Evolutionary conservation across 345 rosid genomes (phyloP).

Genomic region (Syzygium aromaticum): DNA sequence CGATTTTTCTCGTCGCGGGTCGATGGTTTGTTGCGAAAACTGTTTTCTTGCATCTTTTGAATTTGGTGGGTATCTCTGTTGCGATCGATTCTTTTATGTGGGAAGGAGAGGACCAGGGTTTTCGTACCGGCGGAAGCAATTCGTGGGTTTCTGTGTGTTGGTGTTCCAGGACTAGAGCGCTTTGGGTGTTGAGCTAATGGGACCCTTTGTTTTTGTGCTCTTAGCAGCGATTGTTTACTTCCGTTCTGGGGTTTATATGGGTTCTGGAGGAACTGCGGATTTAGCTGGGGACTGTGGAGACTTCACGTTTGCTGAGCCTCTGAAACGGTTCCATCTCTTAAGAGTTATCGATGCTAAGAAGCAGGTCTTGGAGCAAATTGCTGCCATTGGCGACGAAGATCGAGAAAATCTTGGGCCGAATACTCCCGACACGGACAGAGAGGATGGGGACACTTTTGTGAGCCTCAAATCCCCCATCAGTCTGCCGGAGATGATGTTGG

Average conservation of each 20-base stretch:
- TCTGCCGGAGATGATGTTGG: background rate
- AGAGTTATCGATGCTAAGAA: background rate
- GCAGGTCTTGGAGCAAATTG: background rate
- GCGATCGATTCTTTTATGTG: background rate
- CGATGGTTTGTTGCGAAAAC: background rate
- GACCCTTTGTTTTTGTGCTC: background rate
- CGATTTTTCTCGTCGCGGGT: background rate
- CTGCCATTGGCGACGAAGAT: background rate
- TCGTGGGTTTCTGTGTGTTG: background rate
- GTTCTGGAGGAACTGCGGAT: background rate
- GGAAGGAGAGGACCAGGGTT: background rate
- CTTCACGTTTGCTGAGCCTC: background rate
- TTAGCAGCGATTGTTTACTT: background rate
- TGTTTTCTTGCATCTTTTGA: background rate
- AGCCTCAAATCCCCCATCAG: slow-evolving; percentile 17
- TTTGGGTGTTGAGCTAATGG: background rate
- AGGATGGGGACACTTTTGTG: slow-evolving; percentile 24
- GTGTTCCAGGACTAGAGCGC: background rate
- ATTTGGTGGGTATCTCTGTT: background rate
- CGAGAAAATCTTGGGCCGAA: slow-evolving; percentile 18
- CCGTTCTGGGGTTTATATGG: background rate
- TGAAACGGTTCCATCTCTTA: background rate
- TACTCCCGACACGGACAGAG: slow-evolving; percentile 37
- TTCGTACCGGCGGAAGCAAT: background rate
- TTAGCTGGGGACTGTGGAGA: background rate